Conservation (phyloP, 306 rosid species). For the Delonix regia region DNA sequence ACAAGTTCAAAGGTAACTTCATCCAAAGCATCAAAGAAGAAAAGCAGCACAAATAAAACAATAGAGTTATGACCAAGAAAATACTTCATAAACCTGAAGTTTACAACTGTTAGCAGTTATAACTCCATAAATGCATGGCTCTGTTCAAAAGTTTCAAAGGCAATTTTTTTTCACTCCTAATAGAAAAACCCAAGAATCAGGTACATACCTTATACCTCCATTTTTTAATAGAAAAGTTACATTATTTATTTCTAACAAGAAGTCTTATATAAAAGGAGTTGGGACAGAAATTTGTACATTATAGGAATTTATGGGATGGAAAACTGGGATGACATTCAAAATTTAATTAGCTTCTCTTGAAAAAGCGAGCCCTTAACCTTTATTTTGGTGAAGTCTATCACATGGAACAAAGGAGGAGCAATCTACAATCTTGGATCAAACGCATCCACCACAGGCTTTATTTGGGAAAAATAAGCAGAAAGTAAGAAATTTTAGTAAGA, state of each 20-base stretch:
- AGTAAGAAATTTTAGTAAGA: background rate
- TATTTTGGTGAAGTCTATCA: slow-evolving; percentile 75
- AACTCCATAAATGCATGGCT: slow-evolving; percentile 6
- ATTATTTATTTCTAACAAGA: slow-evolving; percentile 1
- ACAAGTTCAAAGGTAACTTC: slow-evolving; percentile 5
- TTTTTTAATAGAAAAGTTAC: too few relatives aligned
- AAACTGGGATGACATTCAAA: slow-evolving; percentile 17
- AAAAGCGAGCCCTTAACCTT: slow-evolving; percentile 52
- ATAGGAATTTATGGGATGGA: slow-evolving; percentile 13
- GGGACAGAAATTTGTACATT: slow-evolving; percentile 3
- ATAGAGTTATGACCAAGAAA: background rate
- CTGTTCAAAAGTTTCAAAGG: slow-evolving; percentile 5
- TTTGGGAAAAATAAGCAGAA: slow-evolving; percentile 35
- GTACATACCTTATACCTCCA: too few relatives aligned
- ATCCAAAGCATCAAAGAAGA: slow-evolving; percentile 22
- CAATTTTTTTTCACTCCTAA: background rate
- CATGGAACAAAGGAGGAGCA: slow-evolving; percentile 82
- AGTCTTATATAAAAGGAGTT: background rate
- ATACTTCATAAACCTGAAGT: background rate
- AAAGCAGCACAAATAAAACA: slow-evolving; percentile 1
- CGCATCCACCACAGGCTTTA: slow-evolving; percentile 98
- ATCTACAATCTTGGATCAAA: slow-evolving; percentile 93
- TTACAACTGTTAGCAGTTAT: slow-evolving; percentile 8
- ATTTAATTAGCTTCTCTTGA: slow-evolving; percentile 7
- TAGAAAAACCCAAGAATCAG: background rate